Conservation (phyloP, 768 basidiomycete species). For the Macrolepiota albuminosa region DNA sequence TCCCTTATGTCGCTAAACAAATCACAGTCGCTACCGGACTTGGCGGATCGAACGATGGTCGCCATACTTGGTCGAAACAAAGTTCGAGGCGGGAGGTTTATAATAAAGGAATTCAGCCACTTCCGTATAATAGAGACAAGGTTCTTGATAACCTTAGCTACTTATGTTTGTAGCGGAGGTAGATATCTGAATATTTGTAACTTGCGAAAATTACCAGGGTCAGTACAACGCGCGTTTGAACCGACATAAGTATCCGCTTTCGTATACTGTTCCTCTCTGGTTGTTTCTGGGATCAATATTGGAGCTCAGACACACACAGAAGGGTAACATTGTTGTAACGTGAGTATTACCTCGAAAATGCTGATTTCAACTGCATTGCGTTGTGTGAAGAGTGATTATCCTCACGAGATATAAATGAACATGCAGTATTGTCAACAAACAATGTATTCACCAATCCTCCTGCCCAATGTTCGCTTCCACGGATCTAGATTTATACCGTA, state of each 20-base stretch:
- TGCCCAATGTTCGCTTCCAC: slow-evolving; percentile 27
- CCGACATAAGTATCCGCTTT: slow-evolving; percentile 64
- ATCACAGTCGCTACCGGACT: too few relatives aligned
- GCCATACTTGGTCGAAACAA: too few relatives aligned
- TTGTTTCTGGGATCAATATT: slow-evolving; percentile 5
- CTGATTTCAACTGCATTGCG: slow-evolving; percentile 2
- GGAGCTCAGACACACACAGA: slow-evolving; percentile 54
- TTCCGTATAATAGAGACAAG: too few relatives aligned
- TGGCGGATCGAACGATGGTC: too few relatives aligned
- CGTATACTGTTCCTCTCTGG: slow-evolving; percentile 39
- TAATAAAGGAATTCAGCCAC: too few relatives aligned
- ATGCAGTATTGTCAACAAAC: slow-evolving; percentile 35
- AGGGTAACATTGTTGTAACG: slow-evolving; percentile 59
- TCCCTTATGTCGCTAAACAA: too few relatives aligned
- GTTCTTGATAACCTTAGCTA: too few relatives aligned
- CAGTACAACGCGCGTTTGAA: slow-evolving; percentile 62
- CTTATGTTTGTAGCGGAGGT: too few relatives aligned
- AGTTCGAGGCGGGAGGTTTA: too few relatives aligned
- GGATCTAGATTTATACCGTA: slow-evolving; percentile 57
- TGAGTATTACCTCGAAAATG: slow-evolving; percentile 23
- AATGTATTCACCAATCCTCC: neutral
- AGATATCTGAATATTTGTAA: too few relatives aligned
- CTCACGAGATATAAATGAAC: slow-evolving; percentile 69
- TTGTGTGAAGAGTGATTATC: slow-evolving; percentile 50
- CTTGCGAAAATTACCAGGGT: slow-evolving; percentile 55